Conservation (phyloP, 345 rosid genomes). For the Lepidium aucheri region DNA sequence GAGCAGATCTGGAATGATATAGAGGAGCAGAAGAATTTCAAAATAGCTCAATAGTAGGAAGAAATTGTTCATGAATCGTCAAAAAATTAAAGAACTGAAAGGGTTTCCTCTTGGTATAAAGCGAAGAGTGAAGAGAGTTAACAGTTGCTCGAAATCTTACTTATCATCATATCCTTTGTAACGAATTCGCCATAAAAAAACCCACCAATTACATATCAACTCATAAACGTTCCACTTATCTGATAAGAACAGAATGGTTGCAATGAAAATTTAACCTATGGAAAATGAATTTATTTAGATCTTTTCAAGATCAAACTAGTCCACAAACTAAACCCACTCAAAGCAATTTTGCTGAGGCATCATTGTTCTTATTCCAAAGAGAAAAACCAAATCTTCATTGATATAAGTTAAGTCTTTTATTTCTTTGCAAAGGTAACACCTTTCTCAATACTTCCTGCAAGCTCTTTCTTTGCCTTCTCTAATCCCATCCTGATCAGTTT, state of each 20-base stretch:
- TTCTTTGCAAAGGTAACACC: constrained; percentile 65
- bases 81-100: no score
- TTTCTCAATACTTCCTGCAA: constrained; percentile 68
- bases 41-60: no score
- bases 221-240: neutral
- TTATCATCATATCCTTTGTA: no score
- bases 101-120: no score
- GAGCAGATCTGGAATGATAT: no score
- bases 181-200: no score
- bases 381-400: neutral
- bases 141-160: no score
- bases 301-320: neutral
- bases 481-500: constrained; percentile 42
- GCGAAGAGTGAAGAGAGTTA: no score
- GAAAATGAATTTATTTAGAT: neutral
- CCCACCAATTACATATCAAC: neutral
- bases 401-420: constrained; percentile 14
- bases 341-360: neutral
- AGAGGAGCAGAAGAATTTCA: no score
- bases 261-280: neutral
- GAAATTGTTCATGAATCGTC: no score
- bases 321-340: neutral
- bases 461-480: constrained; percentile 89
- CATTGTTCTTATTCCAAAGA: constrained; percentile 15
- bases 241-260: neutral